Evolutionary conservation across 148 eudicot genomes (phyloP).

Genomic region (Hydrangea macrophylla): DNA sequence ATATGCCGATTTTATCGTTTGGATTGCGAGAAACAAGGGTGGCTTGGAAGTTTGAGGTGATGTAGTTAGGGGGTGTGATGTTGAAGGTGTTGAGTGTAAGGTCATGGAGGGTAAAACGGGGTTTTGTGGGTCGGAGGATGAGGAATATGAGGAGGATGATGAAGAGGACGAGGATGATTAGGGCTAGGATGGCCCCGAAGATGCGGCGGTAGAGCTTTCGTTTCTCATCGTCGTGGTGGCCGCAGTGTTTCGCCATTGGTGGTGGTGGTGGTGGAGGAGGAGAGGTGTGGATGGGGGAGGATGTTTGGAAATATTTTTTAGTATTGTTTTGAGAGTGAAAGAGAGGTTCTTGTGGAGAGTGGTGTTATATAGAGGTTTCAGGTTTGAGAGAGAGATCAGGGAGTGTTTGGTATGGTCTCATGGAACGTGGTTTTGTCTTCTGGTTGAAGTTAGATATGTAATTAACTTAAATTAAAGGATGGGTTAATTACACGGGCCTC

Average conservation of each 20-base stretch:
- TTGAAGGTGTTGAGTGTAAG: slow-evolving; percentile 31
- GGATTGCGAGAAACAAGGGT: slow-evolving; percentile 49
- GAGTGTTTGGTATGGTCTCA: background rate
- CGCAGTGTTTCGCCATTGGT: slow-evolving; percentile 21
- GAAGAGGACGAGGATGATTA: slow-evolving; percentile 23
- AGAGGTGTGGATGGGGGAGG: background rate
- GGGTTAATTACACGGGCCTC: background rate
- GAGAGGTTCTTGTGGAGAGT: background rate
- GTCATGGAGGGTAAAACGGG: slow-evolving; percentile 28
- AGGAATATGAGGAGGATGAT: slow-evolving; percentile 21
- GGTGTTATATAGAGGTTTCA: background rate
- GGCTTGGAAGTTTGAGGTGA: slow-evolving; percentile 40
- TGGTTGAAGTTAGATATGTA: too few species aligned
- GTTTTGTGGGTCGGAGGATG: slow-evolving; percentile 32
- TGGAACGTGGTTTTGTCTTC: too few species aligned
- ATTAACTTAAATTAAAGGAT: background rate
- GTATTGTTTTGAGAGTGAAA: background rate
- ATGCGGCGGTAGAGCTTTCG: slow-evolving; percentile 17
- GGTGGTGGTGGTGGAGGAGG: background rate
- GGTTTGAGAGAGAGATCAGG: background rate
- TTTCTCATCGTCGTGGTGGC: slow-evolving; percentile 16
- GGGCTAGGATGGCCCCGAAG: background rate
- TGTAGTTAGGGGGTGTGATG: slow-evolving; percentile 27
- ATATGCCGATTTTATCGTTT: slow-evolving; percentile 40
- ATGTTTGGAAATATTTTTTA: background rate